Percentiles rank a stretch among this genome's conserved stretches.
Evolutionary conservation across 2,329 filamentous ascomycete genomes (phyloP).

Genomic region (Ascochyta lentis): DNA sequence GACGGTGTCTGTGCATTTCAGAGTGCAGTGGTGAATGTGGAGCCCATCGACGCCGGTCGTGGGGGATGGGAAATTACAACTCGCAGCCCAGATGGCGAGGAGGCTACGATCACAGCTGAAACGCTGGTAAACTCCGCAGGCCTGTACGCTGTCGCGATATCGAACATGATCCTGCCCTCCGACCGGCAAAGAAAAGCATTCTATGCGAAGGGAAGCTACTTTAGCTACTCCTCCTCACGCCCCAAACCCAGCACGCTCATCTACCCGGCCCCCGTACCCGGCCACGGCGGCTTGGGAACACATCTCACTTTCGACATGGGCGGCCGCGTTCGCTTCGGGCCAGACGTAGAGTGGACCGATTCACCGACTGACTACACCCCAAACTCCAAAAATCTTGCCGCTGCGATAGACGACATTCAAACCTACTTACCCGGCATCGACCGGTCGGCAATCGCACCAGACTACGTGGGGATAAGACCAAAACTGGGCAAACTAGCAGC

Average conservation of each 20-base stretch:
- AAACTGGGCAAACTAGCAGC: conserved; percentile 75
- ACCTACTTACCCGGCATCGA: conserved; percentile 80
- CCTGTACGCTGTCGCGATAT: conserved; percentile 74
- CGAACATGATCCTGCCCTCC: conserved; percentile 78
- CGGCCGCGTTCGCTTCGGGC: conserved; percentile 87
- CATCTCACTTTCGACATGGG: conserved; percentile 90
- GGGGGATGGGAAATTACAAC: conserved; percentile 74
- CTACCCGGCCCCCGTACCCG: conserved; percentile 85
- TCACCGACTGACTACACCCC: conserved; percentile 72
- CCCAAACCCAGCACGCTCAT: conserved; percentile 77
- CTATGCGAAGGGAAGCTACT: conserved; percentile 97
- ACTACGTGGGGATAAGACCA: conserved; percentile 91
- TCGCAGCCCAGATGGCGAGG: conserved; percentile 48
- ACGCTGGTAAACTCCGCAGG: conserved; percentile 87
- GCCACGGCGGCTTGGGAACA: conserved; percentile 84
- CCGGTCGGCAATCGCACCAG: conserved; percentile 68
- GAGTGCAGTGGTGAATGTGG: conserved; percentile 68
- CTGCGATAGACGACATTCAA: conserved; percentile 76
- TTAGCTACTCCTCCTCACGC: conserved; percentile 73
- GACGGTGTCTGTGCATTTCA: conserved; percentile 78
- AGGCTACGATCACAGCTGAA: conserved; percentile 71
- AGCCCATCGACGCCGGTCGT: conserved; percentile 59
- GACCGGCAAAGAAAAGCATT: conserved; percentile 66
- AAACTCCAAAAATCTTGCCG: conserved; percentile 66
- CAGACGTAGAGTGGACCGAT: conserved; percentile 93